Evolutionary conservation across 1,284 basidiomycete species (phyloP).

Genomic region (Cyathus olla): DNA sequence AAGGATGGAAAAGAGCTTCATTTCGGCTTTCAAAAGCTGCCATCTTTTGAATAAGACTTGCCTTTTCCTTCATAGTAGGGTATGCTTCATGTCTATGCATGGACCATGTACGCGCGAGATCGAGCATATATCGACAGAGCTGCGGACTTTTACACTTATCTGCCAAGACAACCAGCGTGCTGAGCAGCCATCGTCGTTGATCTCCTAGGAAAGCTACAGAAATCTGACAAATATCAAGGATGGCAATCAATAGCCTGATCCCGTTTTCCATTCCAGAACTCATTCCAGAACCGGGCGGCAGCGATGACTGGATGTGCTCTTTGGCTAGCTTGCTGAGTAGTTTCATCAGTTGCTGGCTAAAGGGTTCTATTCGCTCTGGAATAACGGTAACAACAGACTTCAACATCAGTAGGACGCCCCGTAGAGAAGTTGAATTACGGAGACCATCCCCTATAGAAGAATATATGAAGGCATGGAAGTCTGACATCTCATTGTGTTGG

Average conservation of each 20-base stretch:
- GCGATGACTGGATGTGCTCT: conserved; percentile 82
- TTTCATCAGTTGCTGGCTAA: conserved; percentile 84
- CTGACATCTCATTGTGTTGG: conserved; percentile 70
- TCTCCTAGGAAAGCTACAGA: conserved; percentile 77
- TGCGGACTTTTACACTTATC: conserved; percentile 91
- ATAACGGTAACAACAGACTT: conserved; percentile 89
- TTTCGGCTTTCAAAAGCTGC: conserved; percentile 87
- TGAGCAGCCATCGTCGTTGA: conserved; percentile 81
- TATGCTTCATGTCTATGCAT: conserved; percentile 86
- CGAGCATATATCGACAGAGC: conserved; percentile 90
- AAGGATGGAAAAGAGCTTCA: conserved; percentile 83
- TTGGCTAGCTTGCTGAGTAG: conserved; percentile 90
- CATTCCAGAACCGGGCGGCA: too few relatives aligned
- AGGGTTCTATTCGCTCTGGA: conserved; percentile 89
- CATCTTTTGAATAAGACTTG: conserved; percentile 93
- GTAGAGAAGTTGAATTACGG: conserved; percentile 78
- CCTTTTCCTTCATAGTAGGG: conserved; percentile 97
- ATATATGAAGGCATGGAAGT: conserved; percentile 86
- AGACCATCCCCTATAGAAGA: conserved; percentile 86
- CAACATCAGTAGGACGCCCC: conserved; percentile 89
- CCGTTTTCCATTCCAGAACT: conserved; percentile 65
- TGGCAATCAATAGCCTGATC: conserved; percentile 72
- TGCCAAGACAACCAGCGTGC: conserved; percentile 82
- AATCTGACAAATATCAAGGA: conserved; percentile 80
- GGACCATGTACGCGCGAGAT: conserved; percentile 91